Base-by-base conservation (phyloP, 2,329 filamentous ascomycete genomes). In the Penicillium corylophilum region DNA sequence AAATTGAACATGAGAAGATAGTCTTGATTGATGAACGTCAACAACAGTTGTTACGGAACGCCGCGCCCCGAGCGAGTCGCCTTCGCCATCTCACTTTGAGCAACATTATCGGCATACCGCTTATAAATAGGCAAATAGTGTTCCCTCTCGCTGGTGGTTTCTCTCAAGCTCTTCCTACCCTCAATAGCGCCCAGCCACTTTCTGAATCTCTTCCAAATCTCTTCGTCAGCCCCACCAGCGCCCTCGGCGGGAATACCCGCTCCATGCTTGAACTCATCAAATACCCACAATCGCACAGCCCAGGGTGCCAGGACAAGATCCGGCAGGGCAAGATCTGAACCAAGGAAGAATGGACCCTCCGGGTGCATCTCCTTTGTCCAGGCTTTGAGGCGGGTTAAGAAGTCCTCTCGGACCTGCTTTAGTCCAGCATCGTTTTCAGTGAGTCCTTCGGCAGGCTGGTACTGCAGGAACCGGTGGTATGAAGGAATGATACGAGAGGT, bases 261-360 rank as follows among this genome's bases (percentile, higher is more conserved):
- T 0, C 80, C 80, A 1, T 76, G 77, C 64, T 92, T 92, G 66
- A 87, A 92, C 56, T 89, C 79, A 60, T 92, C 87, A 59, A 92
- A 85, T 5, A 90, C 73, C 76, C 87, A 92, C 18, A 90, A 65
- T 13, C 88, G 77, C 61, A 84, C 80, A 0, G 85, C 84, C 87
- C 87, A 92, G 0, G 88, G 88, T 33, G 84, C 88, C 3, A 91
- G 72, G 55, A 83, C 80, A 22, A 90, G 75, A 67, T 93, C 89
- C 13, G 90, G 82, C 18, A 91, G 71, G 48, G 79, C 79, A n/a
- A 89, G 80, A 35, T 79, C 72, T 1, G 74, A 67, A 1, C 88
- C 88, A 1, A 85, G 65, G 64, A 91, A 92, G 72, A 81, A 92
- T 0, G 87, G 88, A 0, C 84, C 84, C 7, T 73, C 59, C 0